A percentile compares a stretch with the other conserved stretches of the same genome.
phyloP scores from a whole-genome alignment of 2,329 filamentous ascomycete genomes.

The Plenodomus biglobosus region DNA sequence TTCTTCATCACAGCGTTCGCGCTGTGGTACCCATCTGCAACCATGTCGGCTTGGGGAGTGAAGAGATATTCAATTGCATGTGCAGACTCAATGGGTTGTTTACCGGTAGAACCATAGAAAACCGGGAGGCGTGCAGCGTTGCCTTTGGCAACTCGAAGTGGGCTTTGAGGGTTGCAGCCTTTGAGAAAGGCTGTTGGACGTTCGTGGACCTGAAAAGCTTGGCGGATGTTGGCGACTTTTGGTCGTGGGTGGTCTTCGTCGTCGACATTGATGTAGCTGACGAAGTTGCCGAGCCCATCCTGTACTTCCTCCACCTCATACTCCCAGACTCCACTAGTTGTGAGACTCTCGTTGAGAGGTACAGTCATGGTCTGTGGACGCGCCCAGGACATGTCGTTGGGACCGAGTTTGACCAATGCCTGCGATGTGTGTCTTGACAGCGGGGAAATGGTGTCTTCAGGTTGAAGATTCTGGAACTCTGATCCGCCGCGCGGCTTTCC shows the following conservation, averaged over 20 bases:
- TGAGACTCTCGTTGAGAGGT: conserved; percentile 86
- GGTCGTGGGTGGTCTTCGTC: conserved; percentile 66
- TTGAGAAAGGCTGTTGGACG: conserved; percentile 72
- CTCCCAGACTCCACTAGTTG: conserved; percentile 75
- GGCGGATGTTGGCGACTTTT: conserved; percentile 65
- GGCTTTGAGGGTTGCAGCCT: conserved; percentile 76
- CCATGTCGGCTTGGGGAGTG: conserved; percentile 70
- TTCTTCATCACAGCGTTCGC: conserved; percentile 60
- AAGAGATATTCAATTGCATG: conserved; percentile 81
- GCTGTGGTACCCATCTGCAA: conserved; percentile 67
- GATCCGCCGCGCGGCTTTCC: conserved; percentile 80
- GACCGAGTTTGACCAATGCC: conserved; percentile 58
- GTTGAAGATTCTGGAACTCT: conserved; percentile 84
- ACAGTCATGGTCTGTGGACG: conserved; percentile 73
- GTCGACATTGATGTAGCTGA: conserved; percentile 67
- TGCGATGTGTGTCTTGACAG: conserved; percentile 63
- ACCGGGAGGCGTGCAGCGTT: conserved; percentile 69
- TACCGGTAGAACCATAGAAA: conserved; percentile 65
- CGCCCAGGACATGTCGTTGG: conserved; percentile 79
- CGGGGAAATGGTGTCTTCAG: conserved; percentile 80
- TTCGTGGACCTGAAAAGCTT: conserved; percentile 83
- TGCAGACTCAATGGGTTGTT: conserved; percentile 60
- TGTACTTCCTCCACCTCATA: conserved; percentile 91
- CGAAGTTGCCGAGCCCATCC: conserved; percentile 84
- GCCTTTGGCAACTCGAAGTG: conserved; percentile 81